phyloP scores from a whole-genome alignment of 1,284 basidiomycete genomes.

The Neonothopanus nambi region DNA sequence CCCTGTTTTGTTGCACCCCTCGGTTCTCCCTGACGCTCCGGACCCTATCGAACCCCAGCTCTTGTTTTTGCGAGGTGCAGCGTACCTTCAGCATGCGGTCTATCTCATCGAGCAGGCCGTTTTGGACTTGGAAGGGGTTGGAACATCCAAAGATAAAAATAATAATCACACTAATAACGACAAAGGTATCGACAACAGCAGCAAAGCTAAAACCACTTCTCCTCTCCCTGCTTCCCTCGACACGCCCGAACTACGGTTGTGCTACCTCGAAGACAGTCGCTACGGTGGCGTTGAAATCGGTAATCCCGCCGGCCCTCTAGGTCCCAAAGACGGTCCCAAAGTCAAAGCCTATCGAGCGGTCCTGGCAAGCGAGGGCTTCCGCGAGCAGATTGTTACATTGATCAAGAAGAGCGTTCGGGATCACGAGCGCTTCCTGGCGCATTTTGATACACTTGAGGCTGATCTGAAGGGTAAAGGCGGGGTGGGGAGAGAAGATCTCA shows the following conservation, averaged over 20 bases:
- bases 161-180: not conserved
- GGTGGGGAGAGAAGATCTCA: conserved; percentile 18
- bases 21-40: conserved; percentile 69
- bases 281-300: conserved; percentile 79
- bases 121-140: conserved; percentile 65
- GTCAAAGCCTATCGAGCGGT: conserved; percentile 58
- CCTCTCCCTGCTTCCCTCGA: conserved; percentile 25
- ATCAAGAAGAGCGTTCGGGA: conserved; percentile 75
- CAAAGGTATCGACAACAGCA: not conserved
- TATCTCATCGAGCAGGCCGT: conserved; percentile 70
- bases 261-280: conserved; percentile 65
- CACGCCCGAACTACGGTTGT: conserved; percentile 71
- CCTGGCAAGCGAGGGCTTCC: conserved; percentile 52
- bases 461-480: conserved; percentile 9
- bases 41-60: conserved; percentile 80
- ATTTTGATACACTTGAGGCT: conserved; percentile 73
- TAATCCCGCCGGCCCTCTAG: conserved; percentile 73
- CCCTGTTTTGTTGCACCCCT: conserved; percentile 57
- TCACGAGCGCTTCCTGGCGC: conserved; percentile 75
- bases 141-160: conserved; percentile 22
- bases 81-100: conserved; percentile 75
- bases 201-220: not conserved
- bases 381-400: conserved; percentile 56
- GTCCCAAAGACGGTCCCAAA: conserved; percentile 57
- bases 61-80: conserved; percentile 77